A percentile compares a stretch with the other conserved stretches of the same genome.
Conservation (phyloP, 805 yeast species). For the Saturnispora ahearnii region DNA sequence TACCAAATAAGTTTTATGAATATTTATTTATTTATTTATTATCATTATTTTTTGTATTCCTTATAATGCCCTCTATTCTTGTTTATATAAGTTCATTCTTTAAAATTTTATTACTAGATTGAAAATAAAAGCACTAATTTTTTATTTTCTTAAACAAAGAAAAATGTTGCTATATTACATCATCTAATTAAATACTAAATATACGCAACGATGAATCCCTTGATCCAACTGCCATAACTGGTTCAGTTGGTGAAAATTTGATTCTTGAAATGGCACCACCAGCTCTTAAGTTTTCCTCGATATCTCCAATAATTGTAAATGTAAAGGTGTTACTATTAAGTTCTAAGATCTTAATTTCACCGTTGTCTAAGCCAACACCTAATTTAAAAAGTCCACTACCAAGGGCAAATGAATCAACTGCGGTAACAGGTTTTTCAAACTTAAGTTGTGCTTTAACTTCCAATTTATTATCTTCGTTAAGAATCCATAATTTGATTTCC, state of each 20-base stretch:
- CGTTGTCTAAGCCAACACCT: conserved; percentile 66
- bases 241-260: conserved; percentile 38
- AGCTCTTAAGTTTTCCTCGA: conserved; percentile 42
- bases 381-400: conserved; percentile 30
- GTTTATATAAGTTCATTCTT: conserved; percentile 1
- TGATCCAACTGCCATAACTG: conserved; percentile 50
- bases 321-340: conserved; percentile 24
- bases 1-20: conserved; percentile 32
- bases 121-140: not conserved
- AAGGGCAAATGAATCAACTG: conserved; percentile 42
- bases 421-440: conserved; percentile 52
- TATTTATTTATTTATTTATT: not conserved
- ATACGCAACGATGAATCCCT: conserved; percentile 54
- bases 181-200: not conserved
- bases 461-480: conserved; percentile 18
- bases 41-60: not conserved
- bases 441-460: conserved; percentile 34
- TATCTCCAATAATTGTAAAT: conserved; percentile 23
- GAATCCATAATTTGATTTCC: conserved; percentile 59
- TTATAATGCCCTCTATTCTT: not conserved
- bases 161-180: not conserved
- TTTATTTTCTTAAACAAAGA: conserved; percentile 4
- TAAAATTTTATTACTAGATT: not conserved
- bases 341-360: conserved; percentile 41
- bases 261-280: conserved; percentile 54